These are phyloP conservation scores for Bipolaris sorokiniana DNA, from an alignment of 2,329 filamentous ascomycete species.

Conservation along the genomic window DNA sequence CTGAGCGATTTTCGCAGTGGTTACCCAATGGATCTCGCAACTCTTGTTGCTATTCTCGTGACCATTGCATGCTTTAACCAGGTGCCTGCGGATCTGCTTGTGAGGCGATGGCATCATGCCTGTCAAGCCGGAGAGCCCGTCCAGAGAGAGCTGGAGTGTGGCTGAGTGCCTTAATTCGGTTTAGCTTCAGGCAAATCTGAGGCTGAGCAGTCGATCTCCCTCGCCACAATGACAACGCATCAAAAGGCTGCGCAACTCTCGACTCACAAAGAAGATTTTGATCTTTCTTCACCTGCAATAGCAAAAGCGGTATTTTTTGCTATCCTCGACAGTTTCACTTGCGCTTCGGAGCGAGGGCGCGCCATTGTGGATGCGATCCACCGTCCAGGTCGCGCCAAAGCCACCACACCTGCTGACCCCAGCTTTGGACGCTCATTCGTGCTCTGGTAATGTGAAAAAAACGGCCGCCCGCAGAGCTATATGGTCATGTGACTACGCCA, in stretches of 20 bases:
- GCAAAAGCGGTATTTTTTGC: conserved; percentile 21
- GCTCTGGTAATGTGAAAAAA: conserved; percentile 31
- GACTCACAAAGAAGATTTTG: conserved; percentile 9
- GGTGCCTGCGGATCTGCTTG: conserved; percentile 23
- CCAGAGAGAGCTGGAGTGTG: conserved; percentile 38
- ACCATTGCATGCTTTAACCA: conserved; percentile 26
- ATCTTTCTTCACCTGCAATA: conserved; percentile 9
- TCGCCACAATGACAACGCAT: conserved; percentile 46
- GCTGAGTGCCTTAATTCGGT: conserved; percentile 36
- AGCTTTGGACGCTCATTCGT: conserved; percentile 41
- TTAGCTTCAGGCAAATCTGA: conserved; percentile 33
- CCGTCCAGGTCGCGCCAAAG: conserved; percentile 37
- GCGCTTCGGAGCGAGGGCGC: conserved; percentile 26
- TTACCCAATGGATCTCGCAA: conserved; percentile 28
- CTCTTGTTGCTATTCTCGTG: conserved; percentile 37
- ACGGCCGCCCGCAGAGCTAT: conserved; percentile 33
- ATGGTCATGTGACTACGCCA: conserved; percentile 39
- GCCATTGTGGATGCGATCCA: conserved; percentile 31
- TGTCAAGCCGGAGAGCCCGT: conserved; percentile 36
- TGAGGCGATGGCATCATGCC: conserved; percentile 18
- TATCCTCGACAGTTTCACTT: conserved; percentile 33
- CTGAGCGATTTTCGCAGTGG: conserved; percentile 33
- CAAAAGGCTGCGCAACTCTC: conserved; percentile 28
- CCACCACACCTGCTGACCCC: conserved; percentile 36
- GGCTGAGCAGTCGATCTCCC: conserved; percentile 41